Evolutionary conservation across 768 basidiomycete genomes (phyloP).

Genomic region (Megacollybia marginata): DNA sequence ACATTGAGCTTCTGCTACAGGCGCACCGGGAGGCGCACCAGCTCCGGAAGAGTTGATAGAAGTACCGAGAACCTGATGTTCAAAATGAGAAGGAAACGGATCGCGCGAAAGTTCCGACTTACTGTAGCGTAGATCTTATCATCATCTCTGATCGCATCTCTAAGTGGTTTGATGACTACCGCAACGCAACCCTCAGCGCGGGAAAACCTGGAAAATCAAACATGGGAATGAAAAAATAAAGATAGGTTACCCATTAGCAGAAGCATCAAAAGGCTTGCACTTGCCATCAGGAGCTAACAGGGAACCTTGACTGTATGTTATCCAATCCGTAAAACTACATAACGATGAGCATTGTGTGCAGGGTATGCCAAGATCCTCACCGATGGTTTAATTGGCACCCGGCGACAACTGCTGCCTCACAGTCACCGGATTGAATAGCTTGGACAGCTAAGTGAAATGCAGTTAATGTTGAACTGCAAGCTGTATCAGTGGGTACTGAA

Average conservation of each 20-base stretch:
- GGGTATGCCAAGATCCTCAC: constrained; percentile 10
- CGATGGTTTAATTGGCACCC: constrained; percentile 36
- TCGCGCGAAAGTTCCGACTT: neutral
- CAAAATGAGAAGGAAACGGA: too few species aligned
- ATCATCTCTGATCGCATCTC: constrained; percentile 27
- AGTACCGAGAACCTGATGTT: constrained; percentile 29
- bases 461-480: constrained; percentile 26
- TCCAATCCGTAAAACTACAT: neutral
- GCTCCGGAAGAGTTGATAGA: constrained; percentile 30
- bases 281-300: constrained; percentile 32
- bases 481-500: constrained; percentile 42
- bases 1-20: constrained; percentile 30
- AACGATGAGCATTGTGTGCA: neutral
- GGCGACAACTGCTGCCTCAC: constrained; percentile 40
- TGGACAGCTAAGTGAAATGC: constrained; percentile 44
- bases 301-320: constrained; percentile 25
- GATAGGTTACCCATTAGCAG: constrained; percentile 29
- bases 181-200: constrained; percentile 30
- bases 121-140: constrained; percentile 36
- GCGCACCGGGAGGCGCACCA: constrained; percentile 27
- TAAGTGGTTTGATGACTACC: constrained; percentile 32
- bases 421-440: constrained; percentile 34
- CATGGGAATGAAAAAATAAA: neutral
- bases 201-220: constrained; percentile 21
- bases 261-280: constrained; percentile 37